These are phyloP conservation scores for Euphrasia arctica DNA, from an alignment of 305 asterid species.

Conservation along the genomic window DNA sequence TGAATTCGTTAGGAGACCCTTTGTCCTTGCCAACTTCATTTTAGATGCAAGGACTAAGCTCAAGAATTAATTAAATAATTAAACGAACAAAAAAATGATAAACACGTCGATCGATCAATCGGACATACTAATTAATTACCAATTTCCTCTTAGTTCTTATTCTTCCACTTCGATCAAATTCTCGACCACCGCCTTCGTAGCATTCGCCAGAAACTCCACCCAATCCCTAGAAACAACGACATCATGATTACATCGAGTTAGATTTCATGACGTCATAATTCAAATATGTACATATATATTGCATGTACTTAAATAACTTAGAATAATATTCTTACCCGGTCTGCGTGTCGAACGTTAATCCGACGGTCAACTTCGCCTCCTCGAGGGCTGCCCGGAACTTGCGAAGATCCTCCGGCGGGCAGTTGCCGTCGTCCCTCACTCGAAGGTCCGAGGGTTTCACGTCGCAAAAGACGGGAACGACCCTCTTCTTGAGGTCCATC, in stretches of 20 bases:
- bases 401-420: constrained; percentile 35
- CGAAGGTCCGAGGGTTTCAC: constrained; percentile 70
- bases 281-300: too few species aligned
- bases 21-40: constrained; percentile 26
- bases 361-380: constrained; percentile 72
- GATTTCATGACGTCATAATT: too few species aligned
- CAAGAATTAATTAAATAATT: not conserved
- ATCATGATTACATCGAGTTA: too few species aligned
- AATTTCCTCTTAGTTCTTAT: constrained; percentile 28
- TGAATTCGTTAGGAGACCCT: constrained; percentile 24
- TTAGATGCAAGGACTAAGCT: constrained; percentile 22
- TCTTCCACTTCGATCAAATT: constrained; percentile 73
- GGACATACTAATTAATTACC: not conserved
- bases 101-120: not conserved
- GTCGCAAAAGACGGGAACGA: constrained; percentile 65
- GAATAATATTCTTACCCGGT: constrained; percentile 40
- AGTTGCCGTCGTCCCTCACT: constrained; percentile 42
- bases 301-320: too few species aligned
- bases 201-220: constrained; percentile 59
- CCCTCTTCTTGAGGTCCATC: constrained; percentile 45
- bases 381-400: constrained; percentile 53
- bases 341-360: constrained; percentile 68
- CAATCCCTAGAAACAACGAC: constrained; percentile 49
- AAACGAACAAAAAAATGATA: constrained; percentile 14
- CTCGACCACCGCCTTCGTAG: constrained; percentile 66